Conservation (phyloP, 805 yeast species). For the Lipomyces oligophaga region DNA sequence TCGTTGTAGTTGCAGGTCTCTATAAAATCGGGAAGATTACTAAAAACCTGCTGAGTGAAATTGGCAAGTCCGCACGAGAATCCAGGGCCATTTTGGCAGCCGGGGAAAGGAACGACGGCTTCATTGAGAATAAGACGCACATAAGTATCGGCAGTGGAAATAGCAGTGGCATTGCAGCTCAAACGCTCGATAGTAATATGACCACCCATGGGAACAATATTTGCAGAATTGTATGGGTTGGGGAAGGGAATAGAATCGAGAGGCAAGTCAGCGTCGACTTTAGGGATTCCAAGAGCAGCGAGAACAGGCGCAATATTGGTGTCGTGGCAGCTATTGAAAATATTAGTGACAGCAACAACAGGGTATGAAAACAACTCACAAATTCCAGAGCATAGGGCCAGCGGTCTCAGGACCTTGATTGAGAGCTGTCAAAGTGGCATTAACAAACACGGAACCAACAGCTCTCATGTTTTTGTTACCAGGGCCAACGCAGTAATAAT, state of each 20-base stretch:
- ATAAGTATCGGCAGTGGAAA: constrained; percentile 34
- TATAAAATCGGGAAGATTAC: constrained; percentile 12
- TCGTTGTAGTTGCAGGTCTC: constrained; percentile 25
- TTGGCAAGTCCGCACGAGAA: constrained; percentile 44
- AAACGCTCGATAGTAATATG: constrained; percentile 50
- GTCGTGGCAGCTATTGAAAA: constrained; percentile 54
- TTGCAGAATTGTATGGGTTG: constrained; percentile 47
- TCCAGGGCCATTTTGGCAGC: constrained; percentile 54
- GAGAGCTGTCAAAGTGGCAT: constrained; percentile 47
- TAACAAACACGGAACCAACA: constrained; percentile 46
- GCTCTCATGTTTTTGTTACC: constrained; percentile 44
- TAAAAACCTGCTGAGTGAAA: constrained; percentile 28
- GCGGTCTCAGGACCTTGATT: constrained; percentile 39
- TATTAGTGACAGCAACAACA: no score
- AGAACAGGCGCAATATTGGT: constrained; percentile 51
- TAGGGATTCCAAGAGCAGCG: constrained; percentile 48
- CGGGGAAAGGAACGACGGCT: constrained; percentile 50
- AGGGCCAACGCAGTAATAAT: constrained; percentile 49
- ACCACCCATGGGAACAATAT: constrained; percentile 58
- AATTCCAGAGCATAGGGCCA: no score
- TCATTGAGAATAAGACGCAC: constrained; percentile 52
- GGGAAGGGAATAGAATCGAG: constrained; percentile 46
- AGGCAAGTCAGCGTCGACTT: constrained; percentile 42
- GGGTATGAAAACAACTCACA: no score
- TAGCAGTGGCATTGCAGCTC: constrained; percentile 41